Conservation (phyloP, 441 rosid genomes). For the Geranium incanum region DNA sequence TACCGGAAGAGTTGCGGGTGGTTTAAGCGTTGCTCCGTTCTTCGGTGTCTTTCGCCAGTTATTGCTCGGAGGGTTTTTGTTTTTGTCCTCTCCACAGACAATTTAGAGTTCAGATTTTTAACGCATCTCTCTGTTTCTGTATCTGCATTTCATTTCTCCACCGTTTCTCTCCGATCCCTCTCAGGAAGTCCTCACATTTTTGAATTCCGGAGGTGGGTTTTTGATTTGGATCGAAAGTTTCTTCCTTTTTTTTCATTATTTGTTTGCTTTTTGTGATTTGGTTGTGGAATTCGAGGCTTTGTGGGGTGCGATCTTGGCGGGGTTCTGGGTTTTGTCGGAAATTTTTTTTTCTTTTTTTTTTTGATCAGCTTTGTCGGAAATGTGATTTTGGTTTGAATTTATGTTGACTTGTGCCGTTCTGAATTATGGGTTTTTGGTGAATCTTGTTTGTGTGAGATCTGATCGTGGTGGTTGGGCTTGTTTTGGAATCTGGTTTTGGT, state of each 20-base stretch:
- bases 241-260: background rate
- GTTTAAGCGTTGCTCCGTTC: background rate
- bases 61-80: background rate
- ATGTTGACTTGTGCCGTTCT: background rate
- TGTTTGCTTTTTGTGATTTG: background rate
- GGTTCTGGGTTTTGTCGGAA: background rate
- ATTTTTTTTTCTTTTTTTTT: background rate
- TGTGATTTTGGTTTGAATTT: constrained; percentile 2
- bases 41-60: background rate
- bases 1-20: background rate
- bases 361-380: background rate
- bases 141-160: background rate
- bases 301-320: background rate
- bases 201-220: background rate
- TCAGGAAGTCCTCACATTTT: background rate
- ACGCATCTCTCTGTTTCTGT: background rate
- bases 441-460: background rate
- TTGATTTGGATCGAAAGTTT: background rate
- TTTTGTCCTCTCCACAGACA: background rate
- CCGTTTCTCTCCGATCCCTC: background rate
- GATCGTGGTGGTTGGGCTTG: constrained; percentile 1
- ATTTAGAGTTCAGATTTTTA: background rate
- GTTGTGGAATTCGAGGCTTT: background rate
- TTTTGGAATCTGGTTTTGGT: background rate
- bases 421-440: background rate